These are phyloP conservation scores for Evansstolkia leycettana DNA, from an alignment of 495 filamentous ascomycete species.

Conservation along the genomic window DNA sequence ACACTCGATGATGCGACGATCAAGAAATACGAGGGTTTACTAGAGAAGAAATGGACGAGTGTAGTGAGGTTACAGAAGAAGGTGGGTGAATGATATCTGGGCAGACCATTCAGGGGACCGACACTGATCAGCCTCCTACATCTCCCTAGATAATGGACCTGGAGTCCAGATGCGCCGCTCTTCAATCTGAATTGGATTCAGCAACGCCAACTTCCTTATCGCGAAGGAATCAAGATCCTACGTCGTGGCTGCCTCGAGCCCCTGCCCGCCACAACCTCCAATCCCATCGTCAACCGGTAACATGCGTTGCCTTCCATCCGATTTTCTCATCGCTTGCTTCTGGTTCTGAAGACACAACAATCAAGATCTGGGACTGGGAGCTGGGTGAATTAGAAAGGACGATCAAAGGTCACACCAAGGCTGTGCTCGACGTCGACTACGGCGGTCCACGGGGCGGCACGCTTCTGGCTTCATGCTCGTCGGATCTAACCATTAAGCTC, in stretches of 20 bases:
- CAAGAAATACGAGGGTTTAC: conserved; percentile 79
- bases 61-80: conserved; percentile 86
- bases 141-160: conserved; percentile 78
- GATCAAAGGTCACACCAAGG: conserved; percentile 85
- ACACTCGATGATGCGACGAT: conserved; percentile 61
- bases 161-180: conserved; percentile 52
- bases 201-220: conserved; percentile 76
- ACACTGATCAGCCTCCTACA: conserved; percentile 5
- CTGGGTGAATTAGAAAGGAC: conserved; percentile 85
- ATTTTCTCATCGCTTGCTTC: conserved; percentile 85
- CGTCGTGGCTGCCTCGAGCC: conserved; percentile 73
- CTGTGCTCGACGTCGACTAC: conserved; percentile 82
- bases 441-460: conserved; percentile 78
- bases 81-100: conserved; percentile 27
- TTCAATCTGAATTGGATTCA: conserved; percentile 76
- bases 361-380: conserved; percentile 99
- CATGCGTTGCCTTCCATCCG: conserved; percentile 88
- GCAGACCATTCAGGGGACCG: conserved; percentile 2
- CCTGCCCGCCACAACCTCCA: conserved; percentile 72
- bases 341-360: conserved; percentile 82
- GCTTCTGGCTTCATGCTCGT: conserved; percentile 80
- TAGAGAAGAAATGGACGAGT: conserved; percentile 97
- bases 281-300: conserved; percentile 72
- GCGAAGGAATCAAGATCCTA: conserved; percentile 69
- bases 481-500: conserved; percentile 86